Evolutionary conservation across 345 rosid species (phyloP).

Genomic region (Eucalyptus polyanthemos): DNA sequence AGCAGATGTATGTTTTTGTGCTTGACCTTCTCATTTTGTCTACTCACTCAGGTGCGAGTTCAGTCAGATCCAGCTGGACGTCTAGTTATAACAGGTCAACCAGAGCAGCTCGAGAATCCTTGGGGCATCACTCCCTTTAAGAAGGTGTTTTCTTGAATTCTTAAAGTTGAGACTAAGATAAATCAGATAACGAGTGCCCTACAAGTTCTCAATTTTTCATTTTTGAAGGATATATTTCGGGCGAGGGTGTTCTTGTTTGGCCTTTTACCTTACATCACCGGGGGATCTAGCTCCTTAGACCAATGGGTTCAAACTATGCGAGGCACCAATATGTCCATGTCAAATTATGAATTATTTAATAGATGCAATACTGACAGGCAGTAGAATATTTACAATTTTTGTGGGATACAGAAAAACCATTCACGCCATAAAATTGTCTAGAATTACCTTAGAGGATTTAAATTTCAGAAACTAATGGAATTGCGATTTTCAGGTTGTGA

Average conservation of each 20-base stretch:
- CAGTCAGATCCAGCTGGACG: constrained; percentile 84
- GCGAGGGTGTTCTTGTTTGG: not conserved
- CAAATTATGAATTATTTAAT: not conserved
- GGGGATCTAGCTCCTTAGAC: not conserved
- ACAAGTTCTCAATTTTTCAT: not conserved
- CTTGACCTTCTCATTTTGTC: not conserved
- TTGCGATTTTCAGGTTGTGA: constrained; percentile 42
- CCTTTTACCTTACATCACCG: not conserved
- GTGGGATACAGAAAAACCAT: not conserved
- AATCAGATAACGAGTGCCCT: not conserved
- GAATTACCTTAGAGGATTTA: not conserved
- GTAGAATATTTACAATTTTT: not conserved
- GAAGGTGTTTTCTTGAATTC: constrained; percentile 36
- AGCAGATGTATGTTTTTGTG: not conserved
- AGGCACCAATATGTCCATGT: not conserved
- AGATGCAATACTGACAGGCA: not conserved
- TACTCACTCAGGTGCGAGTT: constrained; percentile 64
- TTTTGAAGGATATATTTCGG: not conserved
- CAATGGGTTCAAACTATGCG: not conserved
- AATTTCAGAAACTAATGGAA: not conserved
- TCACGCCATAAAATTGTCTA: not conserved
- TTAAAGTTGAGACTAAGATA: not conserved
- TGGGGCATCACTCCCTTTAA: constrained; percentile 89
- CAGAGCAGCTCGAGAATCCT: constrained; percentile 73
- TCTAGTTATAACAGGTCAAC: constrained; percentile 70